Conservation (phyloP, 1,284 basidiomycete species). For the Leccinum cinnamomeum region DNA sequence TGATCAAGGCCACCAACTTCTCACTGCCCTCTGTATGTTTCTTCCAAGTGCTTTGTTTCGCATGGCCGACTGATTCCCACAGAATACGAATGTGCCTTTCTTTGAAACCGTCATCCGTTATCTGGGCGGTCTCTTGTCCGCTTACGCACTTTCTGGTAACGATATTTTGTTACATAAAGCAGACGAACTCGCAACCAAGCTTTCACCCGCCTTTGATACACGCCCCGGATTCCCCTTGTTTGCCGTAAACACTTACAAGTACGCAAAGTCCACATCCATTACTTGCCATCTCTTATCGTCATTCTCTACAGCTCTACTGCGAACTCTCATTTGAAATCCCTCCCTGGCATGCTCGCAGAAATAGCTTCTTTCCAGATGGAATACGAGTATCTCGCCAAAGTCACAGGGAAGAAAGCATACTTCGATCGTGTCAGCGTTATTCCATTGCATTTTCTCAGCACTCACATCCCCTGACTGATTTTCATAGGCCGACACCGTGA, state of each 20-base stretch:
- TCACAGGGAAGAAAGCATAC: constrained; percentile 50
- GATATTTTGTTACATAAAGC: constrained; percentile 46
- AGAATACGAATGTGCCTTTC: constrained; percentile 51
- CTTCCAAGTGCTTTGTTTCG: background rate
- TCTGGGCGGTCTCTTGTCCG: constrained; percentile 81
- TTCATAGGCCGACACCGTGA: constrained; percentile 50
- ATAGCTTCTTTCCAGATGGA: constrained; percentile 58
- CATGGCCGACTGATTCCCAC: constrained; percentile 2
- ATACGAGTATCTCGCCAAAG: constrained; percentile 56
- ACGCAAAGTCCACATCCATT: constrained; percentile 14
- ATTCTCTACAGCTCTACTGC: background rate
- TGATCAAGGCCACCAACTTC: constrained; percentile 70
- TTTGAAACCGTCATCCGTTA: constrained; percentile 91
- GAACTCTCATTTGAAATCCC: constrained; percentile 15
- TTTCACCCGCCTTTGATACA: constrained; percentile 54
- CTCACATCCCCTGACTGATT: background rate
- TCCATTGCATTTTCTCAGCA: background rate
- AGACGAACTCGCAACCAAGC: constrained; percentile 49
- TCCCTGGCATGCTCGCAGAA: constrained; percentile 51
- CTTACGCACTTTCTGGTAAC: constrained; percentile 69
- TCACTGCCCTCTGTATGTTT: constrained; percentile 38
- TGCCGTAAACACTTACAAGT: constrained; percentile 51
- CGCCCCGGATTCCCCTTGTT: constrained; percentile 49
- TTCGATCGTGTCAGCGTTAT: constrained; percentile 43
- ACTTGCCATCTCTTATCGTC: background rate